phyloP scores from a whole-genome alignment of 345 rosid genomes.

The Excoecaria cochinchinensis region DNA sequence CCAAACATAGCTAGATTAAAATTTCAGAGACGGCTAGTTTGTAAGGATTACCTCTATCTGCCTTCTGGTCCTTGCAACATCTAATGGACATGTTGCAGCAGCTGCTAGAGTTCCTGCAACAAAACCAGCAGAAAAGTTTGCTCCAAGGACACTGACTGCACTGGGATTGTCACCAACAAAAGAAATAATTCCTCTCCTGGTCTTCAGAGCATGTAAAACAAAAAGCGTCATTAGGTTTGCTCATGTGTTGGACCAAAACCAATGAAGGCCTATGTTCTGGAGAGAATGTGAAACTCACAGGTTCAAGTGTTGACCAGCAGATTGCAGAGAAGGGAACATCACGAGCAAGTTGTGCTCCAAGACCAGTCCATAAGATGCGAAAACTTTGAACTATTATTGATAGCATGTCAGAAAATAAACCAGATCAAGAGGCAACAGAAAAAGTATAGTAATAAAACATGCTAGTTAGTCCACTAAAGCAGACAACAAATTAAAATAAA shows the following conservation, averaged over 20 bases:
- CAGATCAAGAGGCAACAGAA: neutral
- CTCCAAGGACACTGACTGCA: slow-evolving; percentile 59
- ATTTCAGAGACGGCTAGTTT: neutral
- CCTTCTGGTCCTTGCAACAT: slow-evolving; percentile 93
- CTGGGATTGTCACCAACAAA: slow-evolving; percentile 61
- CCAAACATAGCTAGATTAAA: neutral
- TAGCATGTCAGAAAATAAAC: neutral
- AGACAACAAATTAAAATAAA: neutral
- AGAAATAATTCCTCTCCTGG: slow-evolving; percentile 59
- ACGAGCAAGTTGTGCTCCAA: slow-evolving; percentile 96
- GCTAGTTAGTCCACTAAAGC: neutral
- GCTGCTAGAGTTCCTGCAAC: slow-evolving; percentile 87
- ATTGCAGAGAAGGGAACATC: slow-evolving; percentile 99
- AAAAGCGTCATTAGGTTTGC: neutral
- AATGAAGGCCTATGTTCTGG: neutral
- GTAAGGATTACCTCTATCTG: slow-evolving; percentile 72
- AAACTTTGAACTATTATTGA: slow-evolving; percentile 58
- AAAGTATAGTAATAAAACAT: neutral
- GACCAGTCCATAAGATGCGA: slow-evolving; percentile 87
- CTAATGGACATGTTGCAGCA: slow-evolving; percentile 87
- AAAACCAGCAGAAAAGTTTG: slow-evolving; percentile 89
- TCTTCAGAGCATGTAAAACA: slow-evolving; percentile 35
- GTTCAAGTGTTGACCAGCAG: slow-evolving; percentile 92
- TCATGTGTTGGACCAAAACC: neutral
- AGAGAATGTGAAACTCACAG: slow-evolving; percentile 49